These are phyloP conservation scores for Phialocephala subalpina DNA, from an alignment of 2,329 filamentous ascomycete species.

Conservation along the genomic window DNA sequence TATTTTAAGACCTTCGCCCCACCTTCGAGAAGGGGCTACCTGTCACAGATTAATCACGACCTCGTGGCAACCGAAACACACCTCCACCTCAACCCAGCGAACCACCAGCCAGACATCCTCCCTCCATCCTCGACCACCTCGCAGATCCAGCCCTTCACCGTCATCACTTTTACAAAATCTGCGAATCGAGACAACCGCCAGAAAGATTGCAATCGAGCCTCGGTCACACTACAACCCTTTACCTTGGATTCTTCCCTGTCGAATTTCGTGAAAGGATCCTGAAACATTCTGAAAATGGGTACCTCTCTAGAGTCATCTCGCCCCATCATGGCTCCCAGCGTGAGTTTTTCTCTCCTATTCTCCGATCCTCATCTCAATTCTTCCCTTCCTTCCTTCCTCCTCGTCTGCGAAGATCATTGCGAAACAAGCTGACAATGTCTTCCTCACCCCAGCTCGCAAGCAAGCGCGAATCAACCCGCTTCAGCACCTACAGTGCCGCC, in stretches of 20 bases:
- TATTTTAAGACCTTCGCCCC: conserved; percentile 19
- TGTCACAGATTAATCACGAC: conserved; percentile 32
- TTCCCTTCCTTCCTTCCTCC: conserved; percentile 4
- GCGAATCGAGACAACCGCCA: conserved; percentile 3
- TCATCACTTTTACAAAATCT: not conserved
- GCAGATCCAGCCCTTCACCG: not conserved
- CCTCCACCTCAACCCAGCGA: conserved; percentile 8
- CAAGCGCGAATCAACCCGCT: conserved; percentile 59
- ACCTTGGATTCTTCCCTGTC: conserved; percentile 1
- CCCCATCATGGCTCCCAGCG: conserved; percentile 62
- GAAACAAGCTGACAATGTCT: conserved; percentile 30
- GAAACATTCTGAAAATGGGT: conserved; percentile 44
- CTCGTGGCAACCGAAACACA: conserved; percentile 26
- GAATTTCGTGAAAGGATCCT: conserved; percentile 19
- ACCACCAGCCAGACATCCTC: conserved; percentile 10
- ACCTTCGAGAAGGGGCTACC: conserved; percentile 29
- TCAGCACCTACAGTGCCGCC: conserved; percentile 59
- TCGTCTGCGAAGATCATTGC: not conserved
- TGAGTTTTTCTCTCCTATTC: conserved; percentile 46
- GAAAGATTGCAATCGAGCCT: not conserved
- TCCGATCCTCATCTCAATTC: conserved; percentile 12
- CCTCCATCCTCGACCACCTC: conserved; percentile 10
- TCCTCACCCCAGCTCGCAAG: conserved; percentile 45
- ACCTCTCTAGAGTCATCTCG: conserved; percentile 60
- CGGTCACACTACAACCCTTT: not conserved